phyloP scores from a whole-genome alignment of 768 basidiomycete genomes.

The Boletus tylopilopsis region DNA sequence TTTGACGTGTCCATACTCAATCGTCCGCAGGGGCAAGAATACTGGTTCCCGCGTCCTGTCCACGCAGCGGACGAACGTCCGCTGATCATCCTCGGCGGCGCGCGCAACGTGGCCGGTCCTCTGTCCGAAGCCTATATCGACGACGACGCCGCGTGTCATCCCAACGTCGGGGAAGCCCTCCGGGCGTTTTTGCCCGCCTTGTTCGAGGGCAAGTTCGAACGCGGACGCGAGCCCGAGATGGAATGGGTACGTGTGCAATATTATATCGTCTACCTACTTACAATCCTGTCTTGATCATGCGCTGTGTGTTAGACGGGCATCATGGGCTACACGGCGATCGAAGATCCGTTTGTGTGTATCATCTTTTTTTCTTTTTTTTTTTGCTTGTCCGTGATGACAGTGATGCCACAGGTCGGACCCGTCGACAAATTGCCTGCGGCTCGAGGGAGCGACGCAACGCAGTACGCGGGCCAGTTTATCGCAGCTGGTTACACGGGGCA shows the following conservation, averaged over 20 bases:
- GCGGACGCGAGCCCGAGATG: conserved; percentile 55
- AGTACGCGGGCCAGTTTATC: conserved; percentile 60
- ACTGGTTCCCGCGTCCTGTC: conserved; percentile 77
- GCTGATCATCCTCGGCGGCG: conserved; percentile 73
- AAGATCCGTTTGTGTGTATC: conserved; percentile 62
- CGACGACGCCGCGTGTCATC: conserved; percentile 57
- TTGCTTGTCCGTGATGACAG: not conserved
- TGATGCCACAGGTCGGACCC: conserved; percentile 68
- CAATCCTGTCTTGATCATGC: not conserved
- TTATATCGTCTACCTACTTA: no score
- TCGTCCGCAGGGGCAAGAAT: conserved; percentile 59
- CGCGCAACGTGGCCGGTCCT: conserved; percentile 40
- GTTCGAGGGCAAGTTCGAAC: conserved; percentile 53
- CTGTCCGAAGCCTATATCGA: conserved; percentile 47
- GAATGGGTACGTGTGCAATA: conserved; percentile 69
- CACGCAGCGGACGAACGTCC: conserved; percentile 36
- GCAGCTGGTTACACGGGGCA: conserved; percentile 74
- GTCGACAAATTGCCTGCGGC: conserved; percentile 34
- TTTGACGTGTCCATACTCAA: no score
- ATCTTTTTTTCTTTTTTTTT: no score
- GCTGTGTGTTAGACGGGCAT: conserved; percentile 61
- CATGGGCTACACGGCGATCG: conserved; percentile 64
- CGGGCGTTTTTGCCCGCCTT: conserved; percentile 56
- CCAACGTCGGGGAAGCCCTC: conserved; percentile 44
- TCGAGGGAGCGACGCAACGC: conserved; percentile 15